A percentile compares a stretch with the other conserved stretches of the same genome.
These are phyloP conservation scores for Nicotiana tabacum DNA, from an alignment of 257 asterid species.

Conservation along the genomic window DNA sequence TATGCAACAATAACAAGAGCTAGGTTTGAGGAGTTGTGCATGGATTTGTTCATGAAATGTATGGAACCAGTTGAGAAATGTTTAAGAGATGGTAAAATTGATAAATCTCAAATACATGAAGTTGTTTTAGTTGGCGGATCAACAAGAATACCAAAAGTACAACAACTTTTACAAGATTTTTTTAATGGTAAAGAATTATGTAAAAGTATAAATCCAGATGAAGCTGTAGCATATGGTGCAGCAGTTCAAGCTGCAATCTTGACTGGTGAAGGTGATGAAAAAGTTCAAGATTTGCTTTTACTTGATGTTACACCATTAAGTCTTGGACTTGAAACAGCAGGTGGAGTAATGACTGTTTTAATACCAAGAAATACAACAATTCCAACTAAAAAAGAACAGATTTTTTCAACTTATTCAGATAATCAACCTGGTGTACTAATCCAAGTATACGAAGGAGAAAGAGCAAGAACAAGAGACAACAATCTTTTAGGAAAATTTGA, in stretches of 20 bases:
- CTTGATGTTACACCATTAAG: constrained; percentile 51
- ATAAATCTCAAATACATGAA: constrained; percentile 39
- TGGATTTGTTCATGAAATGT: constrained; percentile 53
- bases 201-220: constrained; percentile 46
- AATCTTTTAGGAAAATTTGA: constrained; percentile 48
- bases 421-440: constrained; percentile 53
- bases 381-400: constrained; percentile 51
- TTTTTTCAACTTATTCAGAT: constrained; percentile 47
- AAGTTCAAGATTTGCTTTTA: constrained; percentile 43
- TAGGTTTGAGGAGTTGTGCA: constrained; percentile 52
- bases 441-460: constrained; percentile 52
- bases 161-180: constrained; percentile 40
- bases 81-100: constrained; percentile 46
- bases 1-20: constrained; percentile 47
- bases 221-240: constrained; percentile 55
- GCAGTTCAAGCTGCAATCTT: constrained; percentile 52
- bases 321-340: constrained; percentile 51
- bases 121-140: constrained; percentile 59
- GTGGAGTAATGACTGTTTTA: constrained; percentile 49
- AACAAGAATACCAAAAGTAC: constrained; percentile 54
- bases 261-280: constrained; percentile 42
- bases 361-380: constrained; percentile 51
- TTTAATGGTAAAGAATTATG: constrained; percentile 55
- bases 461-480: constrained; percentile 48
- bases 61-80: constrained; percentile 67